A percentile compares a stretch with the other conserved stretches of the same genome.
Conservation (phyloP, 331 rosid species). For the Rhamnella rubrinervis region DNA sequence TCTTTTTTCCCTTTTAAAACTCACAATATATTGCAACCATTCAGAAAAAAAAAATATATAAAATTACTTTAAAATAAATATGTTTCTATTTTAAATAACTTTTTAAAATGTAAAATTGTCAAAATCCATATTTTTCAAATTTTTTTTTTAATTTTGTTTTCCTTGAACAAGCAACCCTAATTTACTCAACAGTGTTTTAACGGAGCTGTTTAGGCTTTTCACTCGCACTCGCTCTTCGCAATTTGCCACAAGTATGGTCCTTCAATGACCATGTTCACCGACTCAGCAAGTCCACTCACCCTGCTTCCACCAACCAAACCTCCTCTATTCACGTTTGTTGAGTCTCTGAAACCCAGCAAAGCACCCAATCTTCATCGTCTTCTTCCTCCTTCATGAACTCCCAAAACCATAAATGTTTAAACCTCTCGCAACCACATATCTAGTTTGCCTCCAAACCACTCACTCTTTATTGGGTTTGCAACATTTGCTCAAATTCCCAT, state of each 20-base stretch:
- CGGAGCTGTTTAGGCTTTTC: neutral
- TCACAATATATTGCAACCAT: too few species aligned
- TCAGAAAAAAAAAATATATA: too few species aligned
- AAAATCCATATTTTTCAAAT: too few species aligned
- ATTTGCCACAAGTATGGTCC: neutral
- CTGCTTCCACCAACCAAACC: neutral
- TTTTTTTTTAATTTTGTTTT: too few species aligned
- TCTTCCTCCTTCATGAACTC: constrained; percentile 7
- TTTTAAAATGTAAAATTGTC: too few species aligned
- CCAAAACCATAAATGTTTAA: constrained; percentile 30
- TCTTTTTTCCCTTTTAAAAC: neutral
- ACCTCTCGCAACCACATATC: constrained; percentile 30
- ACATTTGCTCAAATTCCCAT: constrained; percentile 20
- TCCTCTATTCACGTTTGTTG: constrained; percentile 4
- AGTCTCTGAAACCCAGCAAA: constrained; percentile 13
- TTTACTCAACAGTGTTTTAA: neutral
- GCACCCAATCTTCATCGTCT: constrained; percentile 8
- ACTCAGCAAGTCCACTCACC: constrained; percentile 14
- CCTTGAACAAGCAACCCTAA: neutral
- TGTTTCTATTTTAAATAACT: too few species aligned
- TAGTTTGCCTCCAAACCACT: constrained; percentile 9
- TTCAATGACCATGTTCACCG: constrained; percentile 30
- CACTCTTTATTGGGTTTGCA: constrained; percentile 24
- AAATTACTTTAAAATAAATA: too few species aligned
- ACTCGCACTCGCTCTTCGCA: neutral